Evolutionary conservation across 768 basidiomycete genomes (phyloP).

Genomic region (Lactarius quietus): DNA sequence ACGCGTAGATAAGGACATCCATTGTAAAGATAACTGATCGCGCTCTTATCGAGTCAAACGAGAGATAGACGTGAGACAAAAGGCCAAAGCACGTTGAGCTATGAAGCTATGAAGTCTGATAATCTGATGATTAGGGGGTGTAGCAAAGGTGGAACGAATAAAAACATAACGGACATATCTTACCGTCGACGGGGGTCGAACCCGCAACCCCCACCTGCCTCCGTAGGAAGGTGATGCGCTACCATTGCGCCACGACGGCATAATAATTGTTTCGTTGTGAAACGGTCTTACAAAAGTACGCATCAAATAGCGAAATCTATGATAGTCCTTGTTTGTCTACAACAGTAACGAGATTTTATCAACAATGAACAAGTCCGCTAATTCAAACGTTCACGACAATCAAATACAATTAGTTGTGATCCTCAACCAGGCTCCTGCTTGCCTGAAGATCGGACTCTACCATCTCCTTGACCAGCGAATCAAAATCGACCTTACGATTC

Average conservation of each 20-base stretch:
- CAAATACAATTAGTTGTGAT: slow-evolving; percentile 59
- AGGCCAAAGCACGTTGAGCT: too few species aligned
- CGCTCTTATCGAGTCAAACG: too few species aligned
- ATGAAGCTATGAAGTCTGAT: too few species aligned
- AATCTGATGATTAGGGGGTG: too few species aligned
- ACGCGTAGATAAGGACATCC: slow-evolving; percentile 72
- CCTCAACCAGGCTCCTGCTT: slow-evolving; percentile 69
- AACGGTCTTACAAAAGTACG: neutral
- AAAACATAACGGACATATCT: neutral
- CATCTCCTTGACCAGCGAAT: slow-evolving; percentile 88
- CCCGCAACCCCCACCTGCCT: slow-evolving; percentile 35
- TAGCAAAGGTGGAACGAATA: neutral
- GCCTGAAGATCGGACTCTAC: slow-evolving; percentile 77
- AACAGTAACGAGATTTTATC: neutral
- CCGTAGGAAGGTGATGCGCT: slow-evolving; percentile 37
- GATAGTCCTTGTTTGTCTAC: neutral
- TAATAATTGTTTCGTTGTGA: neutral
- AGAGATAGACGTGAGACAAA: too few species aligned
- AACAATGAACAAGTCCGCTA: neutral
- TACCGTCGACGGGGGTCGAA: slow-evolving; percentile 37
- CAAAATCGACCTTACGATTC: slow-evolving; percentile 84
- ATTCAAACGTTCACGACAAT: neutral
- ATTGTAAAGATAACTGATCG: slow-evolving; percentile 41
- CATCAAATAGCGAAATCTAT: neutral
- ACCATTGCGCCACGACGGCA: slow-evolving; percentile 37